Base-by-base conservation (phyloP, 768 basidiomycete genomes). In the Suillus discolor region DNA sequence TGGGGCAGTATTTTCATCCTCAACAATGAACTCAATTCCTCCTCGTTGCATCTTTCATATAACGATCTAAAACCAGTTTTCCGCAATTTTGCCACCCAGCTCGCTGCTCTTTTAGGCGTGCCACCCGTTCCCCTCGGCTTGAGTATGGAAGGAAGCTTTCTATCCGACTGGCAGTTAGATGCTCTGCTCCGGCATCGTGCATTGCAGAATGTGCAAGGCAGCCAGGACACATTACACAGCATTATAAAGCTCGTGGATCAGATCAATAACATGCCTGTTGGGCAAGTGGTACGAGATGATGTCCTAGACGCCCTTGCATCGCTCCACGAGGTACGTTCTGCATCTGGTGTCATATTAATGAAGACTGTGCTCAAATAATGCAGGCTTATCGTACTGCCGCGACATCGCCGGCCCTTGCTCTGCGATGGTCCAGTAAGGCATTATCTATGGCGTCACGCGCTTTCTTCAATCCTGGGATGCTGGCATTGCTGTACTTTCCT, bases 401-500 rank as follows among this genome's bases (percentile, higher is more conserved):
- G 47, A 65, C 69, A 49, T 47, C 69, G 16, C 75, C 76, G 42
- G 69, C 62, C 38, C 63, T 70, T 62, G 80, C 88, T 5, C 83
- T 94, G 53, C 75, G 76, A 34, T 81, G 86, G 72, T 93, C 93
- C 2, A 82, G 85, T 16, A 75, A 80, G 64, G 92, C 94, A 0
- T 76, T 88, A 55, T 83, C 82, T 0, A 81, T 89, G 42, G 86
- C 94, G 13, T 93, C 91, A 2, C 85, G 89, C 49, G 97, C 97
- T 4, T 99, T 97, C 82, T 99, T 97, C 80, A 93, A 95, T 76
- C 97, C 97, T 0, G 93, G 92, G 23, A 97, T 99, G 96, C 79
- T 99, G 70, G 96, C 94, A 16, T 79, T 98, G 73, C 83, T 99
- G 25, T 99, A 99, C 78, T 99, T 99, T 79, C 97, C 97, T 25